A percentile compares a stretch with the other conserved stretches of the same genome.
These are phyloP conservation scores for Fusarium sp. DNA, from an alignment of 2,329 filamentous ascomycete species.

Conservation along the genomic window DNA sequence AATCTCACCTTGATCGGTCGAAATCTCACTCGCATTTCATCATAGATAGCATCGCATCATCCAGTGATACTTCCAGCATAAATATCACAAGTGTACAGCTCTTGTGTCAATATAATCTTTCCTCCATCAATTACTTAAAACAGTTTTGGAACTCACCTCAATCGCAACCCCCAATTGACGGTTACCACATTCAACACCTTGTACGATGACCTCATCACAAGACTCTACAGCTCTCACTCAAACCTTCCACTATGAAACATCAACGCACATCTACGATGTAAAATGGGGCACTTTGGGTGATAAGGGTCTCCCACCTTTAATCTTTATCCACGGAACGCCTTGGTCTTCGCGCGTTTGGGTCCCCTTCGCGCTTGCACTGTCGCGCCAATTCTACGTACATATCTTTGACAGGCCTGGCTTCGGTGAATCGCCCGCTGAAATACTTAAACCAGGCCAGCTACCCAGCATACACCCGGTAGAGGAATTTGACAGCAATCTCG, in stretches of 20 bases:
- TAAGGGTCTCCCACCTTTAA: constrained; percentile 47
- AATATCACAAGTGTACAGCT: neutral
- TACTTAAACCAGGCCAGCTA: neutral
- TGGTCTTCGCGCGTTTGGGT: constrained; percentile 59
- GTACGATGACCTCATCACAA: constrained; percentile 23
- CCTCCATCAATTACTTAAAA: accelerated
- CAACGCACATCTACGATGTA: constrained; percentile 48
- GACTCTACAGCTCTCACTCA: constrained; percentile 32
- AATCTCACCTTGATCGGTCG: neutral
- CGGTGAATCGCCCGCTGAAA: constrained; percentile 52
- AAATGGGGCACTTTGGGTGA: constrained; percentile 53
- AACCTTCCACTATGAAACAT: constrained; percentile 49
- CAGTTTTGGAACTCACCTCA: neutral
- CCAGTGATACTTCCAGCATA: neutral
- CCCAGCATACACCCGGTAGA: constrained; percentile 24
- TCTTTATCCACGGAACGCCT: constrained; percentile 62
- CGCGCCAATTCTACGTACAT: constrained; percentile 54
- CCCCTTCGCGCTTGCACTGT: constrained; percentile 52
- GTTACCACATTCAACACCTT: neutral
- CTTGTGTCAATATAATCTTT: neutral
- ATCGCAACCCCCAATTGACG: neutral
- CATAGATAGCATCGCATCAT: neutral
- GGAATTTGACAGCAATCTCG: constrained; percentile 52
- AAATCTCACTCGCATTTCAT: neutral
- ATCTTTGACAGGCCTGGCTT: constrained; percentile 62